Percentiles rank a stretch among this genome's conserved stretches.
phyloP scores from a whole-genome alignment of 2,329 filamentous ascomycete genomes.

The Periconia sp. region DNA sequence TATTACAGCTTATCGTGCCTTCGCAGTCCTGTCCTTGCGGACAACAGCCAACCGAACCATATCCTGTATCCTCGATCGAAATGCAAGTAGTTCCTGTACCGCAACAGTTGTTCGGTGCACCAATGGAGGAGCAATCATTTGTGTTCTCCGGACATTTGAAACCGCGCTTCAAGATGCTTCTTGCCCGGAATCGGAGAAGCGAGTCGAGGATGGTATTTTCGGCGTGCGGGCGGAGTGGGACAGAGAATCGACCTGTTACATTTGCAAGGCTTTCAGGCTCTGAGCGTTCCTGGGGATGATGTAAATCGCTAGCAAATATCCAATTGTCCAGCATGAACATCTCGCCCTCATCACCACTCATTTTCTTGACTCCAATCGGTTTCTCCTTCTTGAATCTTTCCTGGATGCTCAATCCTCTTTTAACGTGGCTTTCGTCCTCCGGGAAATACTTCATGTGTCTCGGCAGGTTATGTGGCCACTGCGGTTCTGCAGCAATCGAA shows the following conservation, averaged over 20 bases:
- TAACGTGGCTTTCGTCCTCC: constrained; percentile 52
- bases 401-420: constrained; percentile 49
- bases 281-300: constrained; percentile 4
- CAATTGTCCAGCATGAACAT: constrained; percentile 76
- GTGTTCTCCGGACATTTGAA: constrained; percentile 73
- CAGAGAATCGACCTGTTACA: constrained; percentile 24
- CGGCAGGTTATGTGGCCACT: constrained; percentile 56
- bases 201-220: constrained; percentile 39
- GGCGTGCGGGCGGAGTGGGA: constrained; percentile 34
- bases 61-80: constrained; percentile 64
- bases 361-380: constrained; percentile 73
- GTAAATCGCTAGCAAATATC: constrained; percentile 49
- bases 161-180: constrained; percentile 57
- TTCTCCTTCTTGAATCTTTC: constrained; percentile 47
- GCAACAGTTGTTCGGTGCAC: constrained; percentile 76
- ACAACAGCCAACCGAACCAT: constrained; percentile 78
- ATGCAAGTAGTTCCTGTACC: constrained; percentile 70
- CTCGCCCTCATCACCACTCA: constrained; percentile 71
- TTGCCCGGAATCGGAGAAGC: constrained; percentile 46
- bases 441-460: constrained; percentile 55
- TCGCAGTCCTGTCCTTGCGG: constrained; percentile 68
- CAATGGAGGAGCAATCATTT: constrained; percentile 67
- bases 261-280: constrained; percentile 23
- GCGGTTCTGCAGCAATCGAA: constrained; percentile 33
- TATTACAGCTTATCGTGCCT: constrained; percentile 67